Conservation (phyloP, 2,329 filamentous ascomycete species). For the Aspergillus spinulosporus region DNA sequence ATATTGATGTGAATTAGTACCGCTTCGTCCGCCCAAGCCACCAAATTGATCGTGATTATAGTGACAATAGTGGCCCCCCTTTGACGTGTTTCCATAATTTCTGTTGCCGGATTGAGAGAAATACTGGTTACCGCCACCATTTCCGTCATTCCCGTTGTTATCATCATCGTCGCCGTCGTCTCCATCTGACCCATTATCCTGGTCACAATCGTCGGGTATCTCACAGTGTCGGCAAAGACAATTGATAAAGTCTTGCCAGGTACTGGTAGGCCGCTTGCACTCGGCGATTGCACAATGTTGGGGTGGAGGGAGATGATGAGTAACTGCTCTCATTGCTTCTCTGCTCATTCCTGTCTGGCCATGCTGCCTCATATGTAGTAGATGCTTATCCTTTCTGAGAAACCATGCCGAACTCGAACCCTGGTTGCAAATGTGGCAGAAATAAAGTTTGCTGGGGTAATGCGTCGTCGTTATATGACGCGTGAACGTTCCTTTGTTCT, state of each 20-base stretch:
- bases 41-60: background rate
- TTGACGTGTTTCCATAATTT: background rate
- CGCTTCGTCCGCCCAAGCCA: background rate
- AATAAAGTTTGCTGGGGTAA: background rate
- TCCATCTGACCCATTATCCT: background rate
- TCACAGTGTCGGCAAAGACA: constrained; percentile 3
- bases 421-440: background rate
- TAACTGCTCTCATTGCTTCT: background rate
- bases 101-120: background rate
- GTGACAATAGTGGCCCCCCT: background rate
- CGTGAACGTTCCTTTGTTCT: constrained; percentile 1
- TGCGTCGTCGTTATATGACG: background rate
- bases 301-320: background rate
- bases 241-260: background rate
- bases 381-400: constrained; percentile 2
- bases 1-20: background rate
- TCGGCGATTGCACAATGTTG: background rate
- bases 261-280: background rate
- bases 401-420: background rate
- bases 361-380: background rate
- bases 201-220: background rate
- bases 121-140: background rate
- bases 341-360: background rate
- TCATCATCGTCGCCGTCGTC: background rate
- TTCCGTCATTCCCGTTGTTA: background rate